Conservation (phyloP, 2,329 filamentous ascomycete genomes). For the Fusarium tupiense region DNA sequence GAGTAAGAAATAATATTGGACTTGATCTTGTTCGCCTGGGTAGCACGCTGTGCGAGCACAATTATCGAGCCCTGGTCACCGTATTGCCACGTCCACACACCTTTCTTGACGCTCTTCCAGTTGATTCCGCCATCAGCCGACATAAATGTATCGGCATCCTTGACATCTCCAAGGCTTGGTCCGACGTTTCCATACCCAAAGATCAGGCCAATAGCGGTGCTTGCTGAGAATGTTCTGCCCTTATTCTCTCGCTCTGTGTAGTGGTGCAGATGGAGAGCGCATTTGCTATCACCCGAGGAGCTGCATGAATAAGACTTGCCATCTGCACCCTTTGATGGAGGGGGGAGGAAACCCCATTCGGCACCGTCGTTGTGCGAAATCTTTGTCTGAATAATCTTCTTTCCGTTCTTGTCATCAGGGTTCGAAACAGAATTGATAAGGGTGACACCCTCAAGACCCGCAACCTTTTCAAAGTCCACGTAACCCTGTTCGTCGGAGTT, state of each 20-base stretch:
- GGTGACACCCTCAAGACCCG: conserved; percentile 88
- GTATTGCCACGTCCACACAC: conserved; percentile 91
- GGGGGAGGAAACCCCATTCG: conserved; percentile 80
- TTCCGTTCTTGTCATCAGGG: conserved; percentile 74
- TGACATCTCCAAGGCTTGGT: conserved; percentile 67
- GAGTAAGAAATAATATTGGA: conserved; percentile 79
- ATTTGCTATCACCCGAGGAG: conserved; percentile 69
- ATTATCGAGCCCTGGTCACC: conserved; percentile 95
- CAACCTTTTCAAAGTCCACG: conserved; percentile 97
- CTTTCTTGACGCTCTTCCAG: conserved; percentile 88
- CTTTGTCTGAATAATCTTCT: conserved; percentile 86
- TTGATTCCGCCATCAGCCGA: conserved; percentile 89
- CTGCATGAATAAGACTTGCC: conserved; percentile 77
- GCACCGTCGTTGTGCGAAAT: conserved; percentile 98
- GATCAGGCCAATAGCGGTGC: conserved; percentile 88
- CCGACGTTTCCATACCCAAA: conserved; percentile 94
- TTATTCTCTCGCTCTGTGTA: conserved; percentile 91
- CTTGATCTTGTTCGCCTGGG: conserved; percentile 72
- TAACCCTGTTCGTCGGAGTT: conserved; percentile 82
- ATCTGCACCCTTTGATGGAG: conserved; percentile 76
- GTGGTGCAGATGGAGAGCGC: conserved; percentile 91
- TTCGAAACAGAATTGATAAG: conserved; percentile 89
- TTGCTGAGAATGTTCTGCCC: conserved; percentile 86
- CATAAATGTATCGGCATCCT: conserved; percentile 89
- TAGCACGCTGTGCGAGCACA: conserved; percentile 80